Evolutionary conservation across 148 eudicot species (phyloP).

Genomic region (Simmondsia chinensis): DNA sequence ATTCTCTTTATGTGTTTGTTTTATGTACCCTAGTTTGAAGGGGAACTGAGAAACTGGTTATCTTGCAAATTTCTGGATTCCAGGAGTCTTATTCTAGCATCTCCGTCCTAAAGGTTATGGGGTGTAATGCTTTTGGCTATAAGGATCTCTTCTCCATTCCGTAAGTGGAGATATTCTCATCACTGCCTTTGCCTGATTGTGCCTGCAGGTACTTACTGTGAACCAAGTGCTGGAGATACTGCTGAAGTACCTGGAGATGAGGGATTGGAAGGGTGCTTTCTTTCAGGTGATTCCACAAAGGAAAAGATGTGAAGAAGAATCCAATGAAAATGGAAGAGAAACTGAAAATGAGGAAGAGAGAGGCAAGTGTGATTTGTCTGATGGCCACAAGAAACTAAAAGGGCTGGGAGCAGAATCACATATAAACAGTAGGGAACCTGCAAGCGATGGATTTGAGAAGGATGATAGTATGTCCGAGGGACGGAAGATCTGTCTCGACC

Average conservation of each 20-base stretch:
- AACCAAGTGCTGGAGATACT: slow-evolving; percentile 95
- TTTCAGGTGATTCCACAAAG: slow-evolving; percentile 84
- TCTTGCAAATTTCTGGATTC: no score
- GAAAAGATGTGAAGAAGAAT: slow-evolving; percentile 52
- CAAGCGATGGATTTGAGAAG: slow-evolving; percentile 4
- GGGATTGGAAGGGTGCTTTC: slow-evolving; percentile 86
- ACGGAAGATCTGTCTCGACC: no score
- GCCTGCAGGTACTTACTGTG: slow-evolving; percentile 77
- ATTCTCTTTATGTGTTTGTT: no score
- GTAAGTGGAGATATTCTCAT: not conserved
- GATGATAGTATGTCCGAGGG: no score
- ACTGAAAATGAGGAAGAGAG: slow-evolving; percentile 17
- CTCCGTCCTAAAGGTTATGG: no score
- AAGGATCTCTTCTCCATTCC: not conserved
- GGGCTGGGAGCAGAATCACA: slow-evolving; percentile 22
- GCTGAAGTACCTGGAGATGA: slow-evolving; percentile 77
- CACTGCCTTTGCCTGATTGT: not conserved
- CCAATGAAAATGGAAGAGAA: slow-evolving; percentile 16
- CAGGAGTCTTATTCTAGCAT: no score
- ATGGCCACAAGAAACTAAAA: slow-evolving; percentile 31
- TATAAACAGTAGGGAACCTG: slow-evolving; percentile 10
- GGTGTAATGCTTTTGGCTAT: not conserved
- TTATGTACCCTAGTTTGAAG: no score
- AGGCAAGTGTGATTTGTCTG: slow-evolving; percentile 5
- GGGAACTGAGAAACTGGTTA: no score